phyloP scores from a whole-genome alignment of 2,329 filamentous ascomycete species.

The Daldinia sp. region DNA sequence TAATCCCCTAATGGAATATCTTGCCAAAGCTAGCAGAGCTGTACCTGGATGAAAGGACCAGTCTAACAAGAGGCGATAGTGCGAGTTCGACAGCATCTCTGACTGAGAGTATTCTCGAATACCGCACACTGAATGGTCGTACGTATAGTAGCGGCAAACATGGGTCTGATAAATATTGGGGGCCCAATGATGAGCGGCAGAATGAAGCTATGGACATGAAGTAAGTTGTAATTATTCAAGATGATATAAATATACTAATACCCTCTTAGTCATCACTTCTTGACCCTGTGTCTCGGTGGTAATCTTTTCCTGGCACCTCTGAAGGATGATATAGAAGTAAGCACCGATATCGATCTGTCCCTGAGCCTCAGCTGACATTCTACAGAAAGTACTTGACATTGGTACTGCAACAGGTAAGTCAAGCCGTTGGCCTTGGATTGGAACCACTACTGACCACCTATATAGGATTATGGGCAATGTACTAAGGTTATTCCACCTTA shows the following conservation, averaged over 20 bases:
- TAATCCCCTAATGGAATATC: not conserved
- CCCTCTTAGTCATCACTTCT: conserved; percentile 42
- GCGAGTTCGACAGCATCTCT: conserved; percentile 43
- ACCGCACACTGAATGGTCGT: conserved; percentile 43
- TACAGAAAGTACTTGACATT: conserved; percentile 51
- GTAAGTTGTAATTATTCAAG: conserved; percentile 24
- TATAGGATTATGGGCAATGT: conserved; percentile 52
- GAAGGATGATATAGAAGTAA: conserved; percentile 44
- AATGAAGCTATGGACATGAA: conserved; percentile 45
- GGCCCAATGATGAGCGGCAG: conserved; percentile 43
- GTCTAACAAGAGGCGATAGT: conserved; percentile 30
- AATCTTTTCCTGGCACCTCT: conserved; percentile 56
- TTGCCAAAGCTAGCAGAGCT: not conserved
- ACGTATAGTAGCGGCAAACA: conserved; percentile 41
- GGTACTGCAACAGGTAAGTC: conserved; percentile 50
- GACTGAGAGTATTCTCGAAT: conserved; percentile 42
- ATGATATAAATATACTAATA: conserved; percentile 18
- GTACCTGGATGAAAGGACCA: not conserved
- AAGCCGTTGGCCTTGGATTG: not conserved
- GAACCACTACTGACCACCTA: conserved; percentile 14
- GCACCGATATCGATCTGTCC: conserved; percentile 7
- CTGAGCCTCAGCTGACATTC: conserved; percentile 11
- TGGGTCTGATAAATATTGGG: conserved; percentile 40
- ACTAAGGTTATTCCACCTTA: conserved; percentile 26
- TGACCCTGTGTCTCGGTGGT: conserved; percentile 51